Base-by-base conservation (phyloP, 108 stramenopile genomes). In the Nannochloropsis gaditana region DNA sequence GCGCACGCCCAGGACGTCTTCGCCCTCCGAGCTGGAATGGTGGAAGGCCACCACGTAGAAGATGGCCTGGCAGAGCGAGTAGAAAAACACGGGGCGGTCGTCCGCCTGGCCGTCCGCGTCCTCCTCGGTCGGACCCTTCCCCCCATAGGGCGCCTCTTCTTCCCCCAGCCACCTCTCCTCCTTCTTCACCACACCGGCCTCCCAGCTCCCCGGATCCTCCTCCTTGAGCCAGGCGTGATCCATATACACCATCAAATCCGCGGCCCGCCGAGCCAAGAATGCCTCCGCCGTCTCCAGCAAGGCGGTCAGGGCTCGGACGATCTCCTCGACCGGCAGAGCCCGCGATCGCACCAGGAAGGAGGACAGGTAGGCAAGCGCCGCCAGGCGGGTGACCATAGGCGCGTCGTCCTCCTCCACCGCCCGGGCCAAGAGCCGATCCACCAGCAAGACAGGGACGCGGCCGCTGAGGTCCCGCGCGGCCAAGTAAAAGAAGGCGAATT, bases 1-100 rank as follows among this genome's bases (percentile, higher is more conserved):
- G 59, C 59, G 19, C 19, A 73, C 59, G 59, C 59, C 59, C n/a
- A 73, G 8, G 6, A 73, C n/a, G 59, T 73, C 59, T 8, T 73
- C 59, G 19, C 59, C 59, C 15, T 73, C 59, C 8, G n/a, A 8
- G 15, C 19, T 73, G n/a, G 59, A 73, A 8, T 73, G 59, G 79
- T 95, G 93, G 86, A 99, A 99, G 91, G 96, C 96, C 94, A 99
- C 93, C 44, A 97, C 93, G 91, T 99, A 99, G 86, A 96, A 97
- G 6, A 94, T 92, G n/a, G 98, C 93, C 87, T 99, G 98, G 83
- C 95, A 96, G 45, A 94, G 92, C 0, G 95, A 96, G 86, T 97
- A 99, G 85, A 97, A 99, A 1, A 97, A 86, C 42, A 91, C 92
- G 89, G 97, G 96, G 44, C 88, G 86, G 43, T 43, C 86, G 84